Evolutionary conservation across 23 red algal species (phyloP).

Genomic region (Gracilariopsis chorda): DNA sequence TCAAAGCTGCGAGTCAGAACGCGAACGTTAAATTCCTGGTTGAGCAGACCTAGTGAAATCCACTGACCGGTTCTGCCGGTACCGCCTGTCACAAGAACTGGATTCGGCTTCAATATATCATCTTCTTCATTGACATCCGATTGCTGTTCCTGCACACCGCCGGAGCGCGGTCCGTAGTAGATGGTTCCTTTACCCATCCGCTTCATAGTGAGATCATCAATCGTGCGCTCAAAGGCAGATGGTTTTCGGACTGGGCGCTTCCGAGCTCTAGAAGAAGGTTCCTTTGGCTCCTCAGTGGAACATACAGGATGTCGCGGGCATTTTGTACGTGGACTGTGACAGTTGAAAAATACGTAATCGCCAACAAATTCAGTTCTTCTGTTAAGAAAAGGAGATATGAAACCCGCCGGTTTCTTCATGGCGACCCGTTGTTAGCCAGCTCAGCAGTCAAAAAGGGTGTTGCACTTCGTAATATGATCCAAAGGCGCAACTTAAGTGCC

Average conservation of each 20-base stretch:
- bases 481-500: too few species aligned
- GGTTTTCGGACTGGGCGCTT: constrained; percentile 18
- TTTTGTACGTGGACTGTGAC: too few species aligned
- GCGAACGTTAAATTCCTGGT: constrained; percentile 63
- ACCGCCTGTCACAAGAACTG: constrained; percentile 66
- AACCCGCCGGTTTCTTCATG: too few species aligned
- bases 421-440: too few species aligned
- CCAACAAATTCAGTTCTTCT: too few species aligned
- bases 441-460: too few species aligned
- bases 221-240: constrained; percentile 53
- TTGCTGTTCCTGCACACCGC: not conserved
- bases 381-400: too few species aligned
- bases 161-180: constrained; percentile 59
- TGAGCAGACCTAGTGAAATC: constrained; percentile 65
- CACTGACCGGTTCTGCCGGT: constrained; percentile 65
- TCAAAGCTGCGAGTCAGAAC: constrained; percentile 37
- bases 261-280: not conserved
- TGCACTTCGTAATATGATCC: too few species aligned
- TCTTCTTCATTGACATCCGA: not conserved
- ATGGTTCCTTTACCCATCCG: constrained; percentile 61
- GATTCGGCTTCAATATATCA: constrained; percentile 30
- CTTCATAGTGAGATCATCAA: constrained; percentile 71
- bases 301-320: not conserved
- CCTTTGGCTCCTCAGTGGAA: not conserved
- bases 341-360: too few species aligned